phyloP scores from a whole-genome alignment of 495 filamentous ascomycete genomes.

The Penicillium cinerascens region DNA sequence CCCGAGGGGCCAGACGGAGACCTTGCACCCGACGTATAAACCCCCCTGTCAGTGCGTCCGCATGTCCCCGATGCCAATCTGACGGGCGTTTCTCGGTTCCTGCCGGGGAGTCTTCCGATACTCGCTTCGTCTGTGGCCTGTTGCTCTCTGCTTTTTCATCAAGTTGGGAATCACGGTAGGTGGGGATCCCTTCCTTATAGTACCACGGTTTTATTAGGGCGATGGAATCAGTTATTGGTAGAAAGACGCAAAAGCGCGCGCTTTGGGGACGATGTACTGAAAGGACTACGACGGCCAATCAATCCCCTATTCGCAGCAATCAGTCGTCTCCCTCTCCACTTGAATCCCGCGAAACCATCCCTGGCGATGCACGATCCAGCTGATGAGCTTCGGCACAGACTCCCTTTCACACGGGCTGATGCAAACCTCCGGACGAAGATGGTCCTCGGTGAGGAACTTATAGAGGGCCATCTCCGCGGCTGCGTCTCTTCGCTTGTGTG shows the following conservation, averaged over 20 bases:
- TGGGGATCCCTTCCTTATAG: conserved; percentile 1
- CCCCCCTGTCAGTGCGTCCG: conserved; percentile 3
- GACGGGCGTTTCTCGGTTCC: conserved; percentile 11
- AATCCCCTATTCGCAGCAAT: neutral
- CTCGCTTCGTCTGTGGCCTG: neutral
- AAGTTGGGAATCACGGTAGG: neutral
- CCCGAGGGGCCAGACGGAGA: neutral
- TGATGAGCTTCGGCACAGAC: conserved; percentile 13
- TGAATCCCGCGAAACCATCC: conserved; percentile 15
- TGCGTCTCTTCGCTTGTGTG: neutral
- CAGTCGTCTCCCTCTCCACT: conserved; percentile 11
- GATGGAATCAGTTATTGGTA: conserved; percentile 1
- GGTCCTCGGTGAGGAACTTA: conserved; percentile 9
- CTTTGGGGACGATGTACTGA: neutral
- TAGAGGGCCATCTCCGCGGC: conserved; percentile 7
- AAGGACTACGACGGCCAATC: neutral
- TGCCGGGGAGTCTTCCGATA: conserved; percentile 3
- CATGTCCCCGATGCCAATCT: conserved; percentile 13
- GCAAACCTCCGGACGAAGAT: conserved; percentile 4
- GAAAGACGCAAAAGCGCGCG: neutral
- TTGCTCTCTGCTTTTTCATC: neutral
- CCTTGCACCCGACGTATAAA: conserved; percentile 11
- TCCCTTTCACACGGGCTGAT: neutral
- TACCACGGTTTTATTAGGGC: neutral
- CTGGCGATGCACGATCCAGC: conserved; percentile 18